phyloP scores from a whole-genome alignment of 2,329 filamentous ascomycete species.

The Monilinia aucupariae region DNA sequence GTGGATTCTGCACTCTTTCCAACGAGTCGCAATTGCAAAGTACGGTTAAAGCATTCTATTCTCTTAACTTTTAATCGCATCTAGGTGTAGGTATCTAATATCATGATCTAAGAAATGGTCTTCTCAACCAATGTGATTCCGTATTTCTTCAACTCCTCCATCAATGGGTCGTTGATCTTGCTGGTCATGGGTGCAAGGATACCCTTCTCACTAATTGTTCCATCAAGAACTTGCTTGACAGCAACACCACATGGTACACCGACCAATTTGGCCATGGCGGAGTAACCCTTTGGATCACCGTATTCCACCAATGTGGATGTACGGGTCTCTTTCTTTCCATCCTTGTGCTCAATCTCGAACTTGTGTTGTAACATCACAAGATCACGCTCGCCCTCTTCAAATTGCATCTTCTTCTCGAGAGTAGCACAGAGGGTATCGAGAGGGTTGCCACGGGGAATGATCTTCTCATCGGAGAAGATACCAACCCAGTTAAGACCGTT shows the following conservation, averaged over 20 bases:
- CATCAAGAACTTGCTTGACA: conserved; percentile 71
- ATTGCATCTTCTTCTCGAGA: conserved; percentile 89
- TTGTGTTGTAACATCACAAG: conserved; percentile 74
- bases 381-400: conserved; percentile 75
- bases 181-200: conserved; percentile 71
- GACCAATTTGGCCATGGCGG: conserved; percentile 77
- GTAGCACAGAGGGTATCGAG: conserved; percentile 87
- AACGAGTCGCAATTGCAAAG: not conserved
- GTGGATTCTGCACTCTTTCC: not conserved
- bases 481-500: conserved; percentile 68
- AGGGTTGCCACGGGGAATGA: conserved; percentile 69
- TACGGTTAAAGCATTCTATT: not conserved
- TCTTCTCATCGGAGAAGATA: conserved; percentile 62
- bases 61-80: conserved; percentile 1
- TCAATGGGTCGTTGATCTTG: conserved; percentile 66
- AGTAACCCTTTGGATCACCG: conserved; percentile 71
- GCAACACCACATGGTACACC: conserved; percentile 71
- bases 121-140: conserved; percentile 70
- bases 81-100: conserved; percentile 1
- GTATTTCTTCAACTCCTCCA: conserved; percentile 73
- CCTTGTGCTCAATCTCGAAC: conserved; percentile 78
- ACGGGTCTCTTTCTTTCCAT: conserved; percentile 69
- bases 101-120: conserved; percentile 39
- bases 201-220: conserved; percentile 66
- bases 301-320: conserved; percentile 81